phyloP scores from a whole-genome alignment of 2,329 filamentous ascomycete species.

The Xylaria sp. region DNA sequence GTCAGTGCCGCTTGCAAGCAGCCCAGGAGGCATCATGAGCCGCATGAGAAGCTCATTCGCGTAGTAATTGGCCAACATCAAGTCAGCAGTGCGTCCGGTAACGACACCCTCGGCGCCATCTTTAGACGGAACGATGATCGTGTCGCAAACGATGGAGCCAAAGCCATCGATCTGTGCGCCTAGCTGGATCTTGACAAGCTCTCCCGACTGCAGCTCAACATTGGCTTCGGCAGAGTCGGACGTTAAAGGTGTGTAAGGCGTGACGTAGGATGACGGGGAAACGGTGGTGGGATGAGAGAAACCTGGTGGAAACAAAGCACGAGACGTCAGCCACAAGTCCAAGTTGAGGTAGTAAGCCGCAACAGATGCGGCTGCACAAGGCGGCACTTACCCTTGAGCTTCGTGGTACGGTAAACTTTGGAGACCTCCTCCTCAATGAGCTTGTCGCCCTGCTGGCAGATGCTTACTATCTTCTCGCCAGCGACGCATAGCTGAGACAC shows the following conservation, averaged over 20 bases:
- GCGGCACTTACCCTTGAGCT: constrained; percentile 82
- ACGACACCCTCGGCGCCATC: constrained; percentile 72
- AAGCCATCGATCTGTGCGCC: constrained; percentile 98
- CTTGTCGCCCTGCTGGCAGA: constrained; percentile 97
- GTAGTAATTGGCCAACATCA: constrained; percentile 91
- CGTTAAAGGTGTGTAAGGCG: constrained; percentile 92
- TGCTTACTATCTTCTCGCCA: constrained; percentile 89
- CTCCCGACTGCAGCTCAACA: constrained; percentile 81
- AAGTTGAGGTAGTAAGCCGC: constrained; percentile 26
- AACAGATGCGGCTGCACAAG: constrained; percentile 14
- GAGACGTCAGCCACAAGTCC: constrained; percentile 40
- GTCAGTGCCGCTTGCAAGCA: constrained; percentile 83
- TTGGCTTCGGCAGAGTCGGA: constrained; percentile 88
- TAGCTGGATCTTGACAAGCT: constrained; percentile 97
- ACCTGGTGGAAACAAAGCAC: constrained; percentile 60
- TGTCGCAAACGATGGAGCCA: constrained; percentile 95
- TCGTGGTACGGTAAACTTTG: constrained; percentile 99
- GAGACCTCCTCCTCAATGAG: constrained; percentile 90
- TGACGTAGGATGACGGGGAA: constrained; percentile 93
- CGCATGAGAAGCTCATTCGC: constrained; percentile 94
- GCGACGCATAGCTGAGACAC: constrained; percentile 80
- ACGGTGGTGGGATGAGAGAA: constrained; percentile 95
- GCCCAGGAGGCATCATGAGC: constrained; percentile 89
- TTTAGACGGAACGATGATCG: constrained; percentile 76
- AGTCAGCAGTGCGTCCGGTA: constrained; percentile 82